phyloP scores from a whole-genome alignment of 305 asterid genomes.

The Solanum hybrid region DNA sequence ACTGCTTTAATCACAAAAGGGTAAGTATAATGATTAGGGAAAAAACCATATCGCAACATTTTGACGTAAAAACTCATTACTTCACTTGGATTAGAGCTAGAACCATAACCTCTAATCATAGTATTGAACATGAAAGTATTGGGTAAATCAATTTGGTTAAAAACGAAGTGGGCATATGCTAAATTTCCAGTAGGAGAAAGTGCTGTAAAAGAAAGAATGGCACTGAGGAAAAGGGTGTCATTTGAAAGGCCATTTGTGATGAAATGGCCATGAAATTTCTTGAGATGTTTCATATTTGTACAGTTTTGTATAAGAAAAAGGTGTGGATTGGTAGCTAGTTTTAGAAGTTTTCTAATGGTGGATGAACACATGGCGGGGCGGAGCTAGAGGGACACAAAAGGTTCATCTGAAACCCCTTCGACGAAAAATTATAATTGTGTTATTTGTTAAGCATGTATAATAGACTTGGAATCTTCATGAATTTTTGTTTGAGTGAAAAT shows the following conservation, averaged over 20 bases:
- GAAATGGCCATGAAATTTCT: conserved; percentile 10
- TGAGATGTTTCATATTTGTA: conserved; percentile 2
- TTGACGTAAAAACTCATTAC: not conserved
- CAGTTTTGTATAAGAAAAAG: conserved; percentile 8
- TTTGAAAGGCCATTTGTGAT: conserved; percentile 9
- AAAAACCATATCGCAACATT: not conserved
- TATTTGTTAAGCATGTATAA: not conserved
- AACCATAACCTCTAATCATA: conserved; percentile 19
- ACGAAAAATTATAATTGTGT: not conserved
- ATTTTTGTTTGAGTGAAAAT: not conserved
- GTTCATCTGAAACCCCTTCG: not conserved
- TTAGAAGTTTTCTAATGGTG: not conserved
- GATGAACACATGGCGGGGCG: not conserved
- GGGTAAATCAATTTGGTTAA: conserved; percentile 4
- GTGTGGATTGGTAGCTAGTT: conserved; percentile 7
- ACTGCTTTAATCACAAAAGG: conserved; percentile 10
- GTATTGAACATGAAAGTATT: conserved; percentile 19
- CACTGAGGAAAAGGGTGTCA: conserved; percentile 8
- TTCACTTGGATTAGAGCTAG: not conserved
- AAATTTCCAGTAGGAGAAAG: conserved; percentile 11
- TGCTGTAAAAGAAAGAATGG: conserved; percentile 10
- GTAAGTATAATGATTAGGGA: conserved; percentile 8
- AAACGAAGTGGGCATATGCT: conserved; percentile 6
- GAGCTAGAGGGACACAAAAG: not conserved
- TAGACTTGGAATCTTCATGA: not conserved